phyloP scores from a whole-genome alignment of 2,329 filamentous ascomycete genomes.

The Fusarium temperatum region DNA sequence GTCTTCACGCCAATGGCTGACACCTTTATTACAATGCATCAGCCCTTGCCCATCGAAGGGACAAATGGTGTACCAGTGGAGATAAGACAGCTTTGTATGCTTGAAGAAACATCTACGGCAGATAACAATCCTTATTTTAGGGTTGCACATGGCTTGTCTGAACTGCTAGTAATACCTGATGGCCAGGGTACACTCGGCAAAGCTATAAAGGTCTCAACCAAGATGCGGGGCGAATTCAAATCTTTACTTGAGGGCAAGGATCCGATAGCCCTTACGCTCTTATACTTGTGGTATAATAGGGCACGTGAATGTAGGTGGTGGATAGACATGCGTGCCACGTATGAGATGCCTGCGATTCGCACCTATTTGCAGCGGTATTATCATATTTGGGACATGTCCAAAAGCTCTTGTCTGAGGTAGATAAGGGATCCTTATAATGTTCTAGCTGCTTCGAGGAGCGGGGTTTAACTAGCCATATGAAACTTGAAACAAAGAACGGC shows the following conservation, averaged over 20 bases:
- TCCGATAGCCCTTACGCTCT: neutral
- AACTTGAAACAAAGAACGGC: accelerated
- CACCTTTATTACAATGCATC: neutral
- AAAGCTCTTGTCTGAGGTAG: neutral
- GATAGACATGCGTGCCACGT: neutral
- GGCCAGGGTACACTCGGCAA: neutral
- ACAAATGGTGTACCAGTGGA: accelerated
- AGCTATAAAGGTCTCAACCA: neutral
- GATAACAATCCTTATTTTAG: neutral
- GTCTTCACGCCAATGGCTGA: neutral
- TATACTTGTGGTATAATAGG: neutral
- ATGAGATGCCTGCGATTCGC: neutral
- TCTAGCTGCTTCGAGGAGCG: neutral
- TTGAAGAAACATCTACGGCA: neutral
- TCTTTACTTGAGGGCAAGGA: neutral
- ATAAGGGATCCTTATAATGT: accelerated
- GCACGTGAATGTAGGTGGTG: neutral
- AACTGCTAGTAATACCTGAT: neutral
- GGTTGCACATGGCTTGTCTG: neutral
- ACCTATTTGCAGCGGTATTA: neutral
- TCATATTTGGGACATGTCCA: neutral
- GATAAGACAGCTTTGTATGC: neutral
- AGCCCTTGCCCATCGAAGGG: neutral
- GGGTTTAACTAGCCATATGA: accelerated
- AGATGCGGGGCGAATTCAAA: neutral